Percentiles rank a stretch among this genome's conserved stretches.
These are phyloP conservation scores for Paraphoma chrysanthemicola DNA, from an alignment of 2,329 filamentous ascomycete species.

Conservation along the genomic window DNA sequence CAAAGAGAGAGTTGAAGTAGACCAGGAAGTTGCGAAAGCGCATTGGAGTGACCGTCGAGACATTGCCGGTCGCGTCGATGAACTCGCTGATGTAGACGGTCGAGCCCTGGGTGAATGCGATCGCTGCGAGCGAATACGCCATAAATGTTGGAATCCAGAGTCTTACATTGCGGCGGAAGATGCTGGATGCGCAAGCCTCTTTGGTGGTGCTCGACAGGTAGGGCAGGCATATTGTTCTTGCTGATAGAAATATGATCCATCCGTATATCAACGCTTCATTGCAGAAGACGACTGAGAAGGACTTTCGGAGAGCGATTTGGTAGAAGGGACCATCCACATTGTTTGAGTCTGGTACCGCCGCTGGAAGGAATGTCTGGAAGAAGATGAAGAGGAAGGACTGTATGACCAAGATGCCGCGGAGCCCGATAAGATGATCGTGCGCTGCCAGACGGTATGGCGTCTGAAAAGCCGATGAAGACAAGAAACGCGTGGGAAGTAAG, in stretches of 20 bases:
- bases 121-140: constrained; percentile 47
- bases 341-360: constrained; percentile 39
- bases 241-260: constrained; percentile 52
- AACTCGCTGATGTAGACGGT: constrained; percentile 41
- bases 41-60: constrained; percentile 36
- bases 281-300: constrained; percentile 50
- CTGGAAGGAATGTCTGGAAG: constrained; percentile 50
- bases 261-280: constrained; percentile 51
- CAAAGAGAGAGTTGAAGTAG: constrained; percentile 53
- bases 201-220: constrained; percentile 39
- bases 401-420: constrained; percentile 50
- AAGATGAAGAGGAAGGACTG: constrained; percentile 51
- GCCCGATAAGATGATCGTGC: constrained; percentile 43
- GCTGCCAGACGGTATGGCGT: background rate
- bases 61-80: constrained; percentile 42
- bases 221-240: constrained; percentile 47
- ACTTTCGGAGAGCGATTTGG: constrained; percentile 44
- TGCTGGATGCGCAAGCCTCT: constrained; percentile 39
- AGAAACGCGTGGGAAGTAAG: background rate
- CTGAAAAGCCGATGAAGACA: background rate
- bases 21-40: constrained; percentile 42
- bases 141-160: constrained; percentile 45
- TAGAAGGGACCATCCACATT: constrained; percentile 44
- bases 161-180: constrained; percentile 50
- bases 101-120: constrained; percentile 37